A percentile compares a stretch with the other conserved stretches of the same genome.
These are phyloP conservation scores for Tricholoma matsutake DNA, from an alignment of 768 basidiomycete species.

Conservation along the genomic window DNA sequence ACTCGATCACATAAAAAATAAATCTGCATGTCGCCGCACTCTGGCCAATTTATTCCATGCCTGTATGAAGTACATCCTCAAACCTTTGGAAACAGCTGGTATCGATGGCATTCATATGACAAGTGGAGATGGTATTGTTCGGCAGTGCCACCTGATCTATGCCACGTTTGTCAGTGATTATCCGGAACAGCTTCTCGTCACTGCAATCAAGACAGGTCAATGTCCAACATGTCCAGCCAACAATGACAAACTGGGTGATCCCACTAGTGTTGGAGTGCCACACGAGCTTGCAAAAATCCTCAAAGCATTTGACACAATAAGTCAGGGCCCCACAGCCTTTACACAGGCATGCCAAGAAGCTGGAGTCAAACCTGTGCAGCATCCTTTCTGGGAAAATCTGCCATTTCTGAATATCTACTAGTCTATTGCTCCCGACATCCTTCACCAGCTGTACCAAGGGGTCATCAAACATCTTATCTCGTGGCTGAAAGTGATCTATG, in stretches of 20 bases:
- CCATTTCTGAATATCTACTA: conserved; percentile 38
- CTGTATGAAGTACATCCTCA: too few relatives aligned
- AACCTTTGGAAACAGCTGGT: conserved; percentile 25
- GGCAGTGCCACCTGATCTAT: too few relatives aligned
- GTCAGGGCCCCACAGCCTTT: neutral
- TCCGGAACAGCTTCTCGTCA: too few relatives aligned
- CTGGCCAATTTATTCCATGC: too few relatives aligned
- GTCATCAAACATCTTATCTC: too few relatives aligned
- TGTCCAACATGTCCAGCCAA: too few relatives aligned
- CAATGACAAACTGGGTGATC: too few relatives aligned
- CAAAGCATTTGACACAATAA: too few relatives aligned
- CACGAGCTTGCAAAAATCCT: too few relatives aligned
- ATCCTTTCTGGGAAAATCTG: conserved; percentile 41
- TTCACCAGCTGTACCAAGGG: conserved; percentile 51
- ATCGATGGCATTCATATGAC: neutral
- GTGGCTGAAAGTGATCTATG: neutral
- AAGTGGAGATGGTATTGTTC: neutral
- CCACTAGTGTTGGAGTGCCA: too few relatives aligned
- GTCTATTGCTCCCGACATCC: conserved; percentile 42
- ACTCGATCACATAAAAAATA: conserved; percentile 27
- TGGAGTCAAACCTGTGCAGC: neutral
- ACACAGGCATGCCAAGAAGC: neutral
- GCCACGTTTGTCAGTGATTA: too few relatives aligned
- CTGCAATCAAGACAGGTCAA: too few relatives aligned
- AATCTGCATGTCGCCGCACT: conserved; percentile 23